These are phyloP conservation scores for Verticillium nonalfalfae DNA, from an alignment of 2,329 filamentous ascomycete species.

Conservation along the genomic window DNA sequence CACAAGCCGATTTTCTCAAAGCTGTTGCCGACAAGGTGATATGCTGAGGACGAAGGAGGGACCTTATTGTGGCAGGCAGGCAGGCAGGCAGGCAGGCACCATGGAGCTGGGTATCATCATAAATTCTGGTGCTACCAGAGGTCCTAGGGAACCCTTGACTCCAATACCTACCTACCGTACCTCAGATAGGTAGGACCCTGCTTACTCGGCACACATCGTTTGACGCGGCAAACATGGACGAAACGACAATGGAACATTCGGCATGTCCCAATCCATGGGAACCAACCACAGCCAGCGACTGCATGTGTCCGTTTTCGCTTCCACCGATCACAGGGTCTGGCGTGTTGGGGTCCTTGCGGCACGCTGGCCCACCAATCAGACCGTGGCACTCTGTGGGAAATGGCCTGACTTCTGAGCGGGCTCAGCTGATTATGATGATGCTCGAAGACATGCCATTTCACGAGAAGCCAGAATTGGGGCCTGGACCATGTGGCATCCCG, in stretches of 20 bases:
- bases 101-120: too few species aligned
- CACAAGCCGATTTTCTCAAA: too few species aligned
- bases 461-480: background rate
- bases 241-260: background rate
- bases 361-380: background rate
- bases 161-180: too few species aligned
- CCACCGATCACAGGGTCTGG: background rate
- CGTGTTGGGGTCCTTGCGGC: background rate
- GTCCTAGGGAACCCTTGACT: too few species aligned
- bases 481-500: background rate
- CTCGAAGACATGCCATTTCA: background rate
- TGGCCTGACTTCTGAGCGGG: conserved; percentile 2
- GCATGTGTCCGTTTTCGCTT: background rate
- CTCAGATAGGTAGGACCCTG: too few species aligned
- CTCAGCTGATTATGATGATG: conserved; percentile 4
- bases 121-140: too few species aligned
- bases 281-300: background rate
- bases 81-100: too few species aligned
- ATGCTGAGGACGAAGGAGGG: too few species aligned
- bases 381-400: background rate
- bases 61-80: too few species aligned
- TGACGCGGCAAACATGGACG: background rate
- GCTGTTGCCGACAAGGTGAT: too few species aligned
- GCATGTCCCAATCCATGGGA: background rate
- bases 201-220: too few species aligned